Conservation (phyloP, 371 early-diverging fungal genomes). For the Actinomortierella wolfii region DNA sequence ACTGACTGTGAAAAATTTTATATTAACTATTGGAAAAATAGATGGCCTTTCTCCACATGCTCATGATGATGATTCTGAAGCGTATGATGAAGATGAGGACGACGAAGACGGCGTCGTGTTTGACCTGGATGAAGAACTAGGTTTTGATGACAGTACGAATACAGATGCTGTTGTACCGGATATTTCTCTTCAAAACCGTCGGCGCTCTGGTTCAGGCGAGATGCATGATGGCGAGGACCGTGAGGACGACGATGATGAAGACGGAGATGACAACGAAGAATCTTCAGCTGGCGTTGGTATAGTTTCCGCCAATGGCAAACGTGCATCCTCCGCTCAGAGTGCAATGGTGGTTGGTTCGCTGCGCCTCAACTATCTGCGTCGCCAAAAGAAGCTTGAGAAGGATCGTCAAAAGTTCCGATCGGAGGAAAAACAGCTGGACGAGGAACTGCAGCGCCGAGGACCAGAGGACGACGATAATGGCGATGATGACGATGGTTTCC, state of each 20-base stretch:
- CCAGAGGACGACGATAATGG: constrained; percentile 14
- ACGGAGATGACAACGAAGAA: neutral
- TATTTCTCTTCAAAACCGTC: too few species aligned
- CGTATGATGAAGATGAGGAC: constrained; percentile 14
- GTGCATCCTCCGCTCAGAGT: neutral
- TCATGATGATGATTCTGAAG: neutral
- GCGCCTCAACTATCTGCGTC: constrained; percentile 34
- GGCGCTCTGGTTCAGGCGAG: too few species aligned
- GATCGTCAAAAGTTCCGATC: constrained; percentile 5
- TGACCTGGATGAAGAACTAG: constrained; percentile 42
- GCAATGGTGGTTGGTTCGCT: constrained; percentile 34
- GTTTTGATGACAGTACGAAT: constrained; percentile 28
- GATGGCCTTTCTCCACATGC: too few species aligned
- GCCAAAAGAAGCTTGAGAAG: constrained; percentile 24
- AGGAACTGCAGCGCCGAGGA: constrained; percentile 1
- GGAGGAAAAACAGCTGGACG: constrained; percentile 4
- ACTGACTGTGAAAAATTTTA: neutral
- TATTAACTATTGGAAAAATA: neutral
- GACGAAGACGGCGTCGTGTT: constrained; percentile 36
- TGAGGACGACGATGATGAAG: neutral
- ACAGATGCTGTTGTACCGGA: too few species aligned
- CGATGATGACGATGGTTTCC: neutral
- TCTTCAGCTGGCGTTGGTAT: neutral
- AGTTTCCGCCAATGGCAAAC: neutral
- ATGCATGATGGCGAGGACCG: too few species aligned